Percentiles rank a stretch among this genome's conserved stretches.
These are phyloP conservation scores for Pythium myriotylum DNA, from an alignment of 352 stramenopile genomes.

Conservation along the genomic window DNA sequence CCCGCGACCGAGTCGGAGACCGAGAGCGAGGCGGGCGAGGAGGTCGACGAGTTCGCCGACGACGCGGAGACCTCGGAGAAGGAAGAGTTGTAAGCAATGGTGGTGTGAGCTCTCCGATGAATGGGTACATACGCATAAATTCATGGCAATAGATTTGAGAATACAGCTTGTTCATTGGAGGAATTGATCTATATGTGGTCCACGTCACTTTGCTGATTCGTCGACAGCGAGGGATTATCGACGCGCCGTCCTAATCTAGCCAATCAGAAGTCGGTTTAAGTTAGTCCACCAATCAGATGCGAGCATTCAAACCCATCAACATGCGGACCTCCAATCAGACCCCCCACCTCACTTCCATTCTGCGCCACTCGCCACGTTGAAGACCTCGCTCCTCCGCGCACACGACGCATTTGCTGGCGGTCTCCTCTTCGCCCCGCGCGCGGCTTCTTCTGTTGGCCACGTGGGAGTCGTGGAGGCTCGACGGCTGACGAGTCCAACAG, in stretches of 20 bases:
- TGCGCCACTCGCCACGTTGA: not conserved
- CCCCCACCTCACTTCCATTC: not conserved
- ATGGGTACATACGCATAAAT: not conserved
- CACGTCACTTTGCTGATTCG: no score
- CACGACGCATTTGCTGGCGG: constrained; percentile 22
- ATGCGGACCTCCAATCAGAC: no score
- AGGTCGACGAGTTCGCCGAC: constrained; percentile 60
- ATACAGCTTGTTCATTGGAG: no score
- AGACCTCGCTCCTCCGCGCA: not conserved
- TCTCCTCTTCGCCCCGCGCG: not conserved
- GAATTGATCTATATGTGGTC: no score
- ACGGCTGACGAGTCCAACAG: no score
- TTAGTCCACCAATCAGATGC: not conserved
- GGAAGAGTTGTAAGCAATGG: constrained; percentile 31
- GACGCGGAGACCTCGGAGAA: constrained; percentile 27
- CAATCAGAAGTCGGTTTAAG: not conserved
- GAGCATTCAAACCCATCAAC: no score
- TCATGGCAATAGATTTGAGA: not conserved
- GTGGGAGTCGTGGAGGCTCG: no score
- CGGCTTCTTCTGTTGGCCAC: not conserved
- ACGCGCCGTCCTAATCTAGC: not conserved
- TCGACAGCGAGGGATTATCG: not conserved
- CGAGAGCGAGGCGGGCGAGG: constrained; percentile 27
- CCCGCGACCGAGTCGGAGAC: constrained; percentile 29
- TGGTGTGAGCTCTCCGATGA: not conserved